phyloP scores from a whole-genome alignment of 352 stramenopile species.

The Globisporangium lucens region DNA sequence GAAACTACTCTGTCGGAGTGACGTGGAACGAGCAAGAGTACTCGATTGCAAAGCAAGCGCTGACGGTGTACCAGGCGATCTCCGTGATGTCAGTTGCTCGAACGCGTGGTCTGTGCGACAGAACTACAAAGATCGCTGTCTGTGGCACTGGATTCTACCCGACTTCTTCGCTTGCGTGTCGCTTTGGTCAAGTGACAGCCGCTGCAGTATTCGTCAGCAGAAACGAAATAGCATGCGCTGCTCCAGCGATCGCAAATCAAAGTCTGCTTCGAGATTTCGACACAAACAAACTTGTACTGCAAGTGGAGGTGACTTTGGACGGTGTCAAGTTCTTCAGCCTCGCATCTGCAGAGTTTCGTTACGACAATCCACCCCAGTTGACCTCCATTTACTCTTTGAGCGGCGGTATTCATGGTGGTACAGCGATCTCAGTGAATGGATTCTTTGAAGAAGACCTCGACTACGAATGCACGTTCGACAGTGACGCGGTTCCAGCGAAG shows the following conservation, averaged over 20 bases:
- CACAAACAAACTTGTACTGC: neutral
- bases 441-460: constrained; percentile 20
- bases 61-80: constrained; percentile 23
- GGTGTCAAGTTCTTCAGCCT: constrained; percentile 22
- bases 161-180: constrained; percentile 22
- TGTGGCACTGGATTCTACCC: constrained; percentile 25
- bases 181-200: constrained; percentile 20
- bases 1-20: constrained; percentile 32
- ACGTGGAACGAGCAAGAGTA: constrained; percentile 40
- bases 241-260: neutral
- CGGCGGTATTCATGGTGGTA: constrained; percentile 26
- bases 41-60: neutral
- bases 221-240: constrained; percentile 24
- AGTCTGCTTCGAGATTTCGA: neutral
- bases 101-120: constrained; percentile 15
- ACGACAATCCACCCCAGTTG: constrained; percentile 17
- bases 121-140: constrained; percentile 19
- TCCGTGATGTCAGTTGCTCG: constrained; percentile 25
- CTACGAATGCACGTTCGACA: constrained; percentile 31
- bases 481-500: constrained; percentile 1
- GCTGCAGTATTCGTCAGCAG: constrained; percentile 24
- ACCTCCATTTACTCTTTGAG: constrained; percentile 21
- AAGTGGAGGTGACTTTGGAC: constrained; percentile 31
- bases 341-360: constrained; percentile 19
- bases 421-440: constrained; percentile 20